Evolutionary conservation across 2,329 filamentous ascomycete genomes (phyloP).

Genomic region (Teratosphaeria pseudoeucalypti): DNA sequence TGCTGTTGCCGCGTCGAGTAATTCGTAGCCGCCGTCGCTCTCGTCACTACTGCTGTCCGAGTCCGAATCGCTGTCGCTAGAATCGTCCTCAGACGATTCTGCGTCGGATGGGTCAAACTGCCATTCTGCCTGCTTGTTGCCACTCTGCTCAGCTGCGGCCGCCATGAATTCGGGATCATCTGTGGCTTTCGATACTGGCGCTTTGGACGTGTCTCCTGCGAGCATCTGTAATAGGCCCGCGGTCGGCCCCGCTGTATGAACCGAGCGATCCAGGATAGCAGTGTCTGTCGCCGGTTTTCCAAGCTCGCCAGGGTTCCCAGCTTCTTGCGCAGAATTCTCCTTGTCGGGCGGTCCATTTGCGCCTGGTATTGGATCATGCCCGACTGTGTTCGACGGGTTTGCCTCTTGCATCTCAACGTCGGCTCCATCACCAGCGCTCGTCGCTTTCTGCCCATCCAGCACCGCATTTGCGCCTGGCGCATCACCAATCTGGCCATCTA

Average conservation of each 20-base stretch:
- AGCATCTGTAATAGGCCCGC: neutral
- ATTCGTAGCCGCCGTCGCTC: conserved; percentile 54
- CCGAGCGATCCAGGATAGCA: neutral
- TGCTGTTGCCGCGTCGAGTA: conserved; percentile 71
- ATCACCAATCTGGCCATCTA: neutral
- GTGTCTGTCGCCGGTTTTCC: neutral
- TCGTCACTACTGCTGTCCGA: conserved; percentile 36
- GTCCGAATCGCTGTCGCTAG: conserved; percentile 21
- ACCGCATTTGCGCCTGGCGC: neutral
- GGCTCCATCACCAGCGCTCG: neutral
- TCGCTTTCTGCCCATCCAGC: neutral
- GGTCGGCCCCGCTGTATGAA: neutral
- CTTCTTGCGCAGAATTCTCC: neutral
- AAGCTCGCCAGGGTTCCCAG: neutral
- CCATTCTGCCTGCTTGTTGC: conserved; percentile 62
- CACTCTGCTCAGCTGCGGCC: conserved; percentile 36
- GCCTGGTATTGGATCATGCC: neutral
- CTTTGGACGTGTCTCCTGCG: neutral
- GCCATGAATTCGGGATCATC: conserved; percentile 33
- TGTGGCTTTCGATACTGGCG: conserved; percentile 9
- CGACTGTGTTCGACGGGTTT: neutral
- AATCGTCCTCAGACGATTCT: conserved; percentile 48
- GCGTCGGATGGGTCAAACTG: conserved; percentile 56
- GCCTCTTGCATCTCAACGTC: neutral
- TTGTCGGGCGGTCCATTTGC: neutral